These are phyloP conservation scores for Sarocladium oryzae DNA, from an alignment of 2,329 filamentous ascomycete species.

Conservation along the genomic window DNA sequence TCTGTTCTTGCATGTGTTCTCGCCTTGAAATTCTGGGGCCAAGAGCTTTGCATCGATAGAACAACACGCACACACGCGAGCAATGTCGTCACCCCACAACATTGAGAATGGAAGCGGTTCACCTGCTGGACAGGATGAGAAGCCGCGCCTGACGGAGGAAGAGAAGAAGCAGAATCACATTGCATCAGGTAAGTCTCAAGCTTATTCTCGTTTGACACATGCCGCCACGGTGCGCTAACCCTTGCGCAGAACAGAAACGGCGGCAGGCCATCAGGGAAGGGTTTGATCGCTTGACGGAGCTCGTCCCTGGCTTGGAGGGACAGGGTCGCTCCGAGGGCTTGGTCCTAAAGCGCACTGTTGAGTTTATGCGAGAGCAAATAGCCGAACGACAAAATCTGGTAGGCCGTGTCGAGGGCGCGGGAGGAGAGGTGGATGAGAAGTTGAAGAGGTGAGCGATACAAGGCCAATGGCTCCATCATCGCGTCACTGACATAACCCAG, in stretches of 20 bases:
- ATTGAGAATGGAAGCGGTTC: slow-evolving; percentile 14
- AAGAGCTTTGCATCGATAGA: too few species aligned
- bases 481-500: background rate
- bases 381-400: slow-evolving; percentile 52
- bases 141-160: slow-evolving; percentile 44
- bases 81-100: slow-evolving; percentile 14
- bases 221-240: too few species aligned
- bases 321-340: slow-evolving; percentile 80
- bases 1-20: background rate
- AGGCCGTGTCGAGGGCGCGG: slow-evolving; percentile 49
- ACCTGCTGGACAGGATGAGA: slow-evolving; percentile 31
- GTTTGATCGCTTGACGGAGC: slow-evolving; percentile 72
- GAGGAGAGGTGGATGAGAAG: slow-evolving; percentile 47
- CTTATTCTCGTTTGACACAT: background rate
- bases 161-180: slow-evolving; percentile 52
- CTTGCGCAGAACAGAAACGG: slow-evolving; percentile 34
- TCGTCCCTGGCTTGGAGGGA: slow-evolving; percentile 76
- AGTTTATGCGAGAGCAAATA: slow-evolving; percentile 56
- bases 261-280: slow-evolving; percentile 67
- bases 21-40: background rate
- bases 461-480: background rate
- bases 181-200: slow-evolving; percentile 39
- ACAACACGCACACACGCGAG: background rate
- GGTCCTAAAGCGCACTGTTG: slow-evolving; percentile 67
- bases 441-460: slow-evolving; percentile 34